These are phyloP conservation scores for Lasiodiplodia citricola DNA, from an alignment of 2,329 filamentous ascomycete species.

Conservation along the genomic window DNA sequence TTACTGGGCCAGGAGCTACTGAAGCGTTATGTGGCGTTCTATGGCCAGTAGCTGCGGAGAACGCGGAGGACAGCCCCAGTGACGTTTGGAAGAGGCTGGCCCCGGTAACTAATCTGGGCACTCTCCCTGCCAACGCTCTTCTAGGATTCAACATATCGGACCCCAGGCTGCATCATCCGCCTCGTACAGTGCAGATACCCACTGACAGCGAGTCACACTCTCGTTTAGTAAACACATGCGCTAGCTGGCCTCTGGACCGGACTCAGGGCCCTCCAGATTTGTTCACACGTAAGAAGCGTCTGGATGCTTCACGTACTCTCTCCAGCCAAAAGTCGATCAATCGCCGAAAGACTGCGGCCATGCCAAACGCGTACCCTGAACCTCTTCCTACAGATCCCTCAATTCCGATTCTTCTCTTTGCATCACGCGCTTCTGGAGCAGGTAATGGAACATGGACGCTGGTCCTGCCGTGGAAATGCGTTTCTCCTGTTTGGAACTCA, in stretches of 20 bases:
- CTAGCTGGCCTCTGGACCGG: constrained; percentile 70
- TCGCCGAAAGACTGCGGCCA: constrained; percentile 68
- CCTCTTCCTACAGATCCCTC: constrained; percentile 67
- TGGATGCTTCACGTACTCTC: constrained; percentile 68
- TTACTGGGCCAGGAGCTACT: constrained; percentile 75
- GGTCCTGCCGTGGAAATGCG: constrained; percentile 88
- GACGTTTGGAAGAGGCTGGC: constrained; percentile 39
- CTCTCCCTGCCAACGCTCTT: constrained; percentile 71
- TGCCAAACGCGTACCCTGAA: constrained; percentile 67
- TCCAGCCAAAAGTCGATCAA: constrained; percentile 81
- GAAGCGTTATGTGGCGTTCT: constrained; percentile 77
- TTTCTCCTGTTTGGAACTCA: constrained; percentile 83
- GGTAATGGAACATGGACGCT: constrained; percentile 78
- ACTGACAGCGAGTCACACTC: constrained; percentile 35
- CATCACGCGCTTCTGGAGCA: constrained; percentile 60
- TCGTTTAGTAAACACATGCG: constrained; percentile 64
- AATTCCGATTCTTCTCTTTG: constrained; percentile 77
- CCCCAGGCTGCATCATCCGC: constrained; percentile 79
- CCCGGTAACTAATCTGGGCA: constrained; percentile 55
- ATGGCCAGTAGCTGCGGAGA: constrained; percentile 48
- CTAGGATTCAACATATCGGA: constrained; percentile 78
- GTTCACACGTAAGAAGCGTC: constrained; percentile 71
- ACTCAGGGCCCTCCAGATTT: constrained; percentile 57
- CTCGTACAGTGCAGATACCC: constrained; percentile 54
- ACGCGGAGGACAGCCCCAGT: constrained; percentile 39